These are phyloP conservation scores for Ogataea methanolica DNA, from an alignment of 805 yeast genomes.

Conservation along the genomic window DNA sequence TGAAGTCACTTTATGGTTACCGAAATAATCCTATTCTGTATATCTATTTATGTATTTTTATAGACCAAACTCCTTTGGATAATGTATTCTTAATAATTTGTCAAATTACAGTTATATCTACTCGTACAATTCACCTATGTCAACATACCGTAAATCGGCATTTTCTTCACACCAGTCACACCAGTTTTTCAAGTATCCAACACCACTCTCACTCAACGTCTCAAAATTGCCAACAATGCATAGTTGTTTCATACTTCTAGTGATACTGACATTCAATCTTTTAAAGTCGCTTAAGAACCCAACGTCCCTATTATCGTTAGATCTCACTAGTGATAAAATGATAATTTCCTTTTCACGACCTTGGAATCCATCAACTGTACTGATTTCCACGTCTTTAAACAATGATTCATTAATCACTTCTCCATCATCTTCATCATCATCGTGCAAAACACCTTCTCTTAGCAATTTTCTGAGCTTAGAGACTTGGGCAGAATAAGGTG, in stretches of 20 bases:
- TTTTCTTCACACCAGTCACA: constrained; percentile 62
- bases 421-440: constrained; percentile 1
- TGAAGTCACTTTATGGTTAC: constrained; percentile 42
- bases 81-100: not conserved
- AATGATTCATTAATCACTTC: not conserved
- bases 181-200: constrained; percentile 59
- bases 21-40: constrained; percentile 7
- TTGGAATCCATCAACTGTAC: constrained; percentile 95
- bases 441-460: constrained; percentile 20
- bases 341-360: constrained; percentile 93
- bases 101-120: not conserved
- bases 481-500: constrained; percentile 92
- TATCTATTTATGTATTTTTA: too few relatives aligned
- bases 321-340: constrained; percentile 73
- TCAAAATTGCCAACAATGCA: constrained; percentile 87
- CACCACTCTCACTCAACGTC: constrained; percentile 43
- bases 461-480: constrained; percentile 47
- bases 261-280: constrained; percentile 89
- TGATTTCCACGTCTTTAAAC: constrained; percentile 57
- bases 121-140: constrained; percentile 33
- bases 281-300: constrained; percentile 80
- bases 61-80: not conserved
- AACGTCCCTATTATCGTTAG: constrained; percentile 63
- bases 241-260: constrained; percentile 81
- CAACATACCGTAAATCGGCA: constrained; percentile 67